Evolutionary conservation across 2,329 filamentous ascomycete species (phyloP).

Genomic region (Fusarium gaditjirri): DNA sequence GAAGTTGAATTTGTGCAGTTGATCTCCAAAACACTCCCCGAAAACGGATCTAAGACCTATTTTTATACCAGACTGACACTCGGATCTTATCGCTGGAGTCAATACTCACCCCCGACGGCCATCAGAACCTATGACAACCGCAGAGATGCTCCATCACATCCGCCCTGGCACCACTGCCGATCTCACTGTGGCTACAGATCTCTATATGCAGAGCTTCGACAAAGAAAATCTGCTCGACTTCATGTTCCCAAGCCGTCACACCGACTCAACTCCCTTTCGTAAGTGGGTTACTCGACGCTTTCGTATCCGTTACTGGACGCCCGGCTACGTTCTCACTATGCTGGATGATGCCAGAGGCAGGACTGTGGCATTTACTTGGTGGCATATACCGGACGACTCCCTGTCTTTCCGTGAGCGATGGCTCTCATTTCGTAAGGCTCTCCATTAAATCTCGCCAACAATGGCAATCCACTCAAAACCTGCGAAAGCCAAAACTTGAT

Average conservation of each 20-base stretch:
- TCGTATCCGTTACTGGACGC: conserved; percentile 48
- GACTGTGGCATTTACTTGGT: conserved; percentile 49
- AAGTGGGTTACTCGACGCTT: conserved; percentile 45
- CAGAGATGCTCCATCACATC: conserved; percentile 38
- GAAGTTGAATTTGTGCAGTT: not conserved
- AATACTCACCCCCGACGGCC: not conserved
- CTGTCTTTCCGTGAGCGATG: conserved; percentile 46
- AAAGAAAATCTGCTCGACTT: conserved; percentile 46
- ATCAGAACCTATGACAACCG: conserved; percentile 18
- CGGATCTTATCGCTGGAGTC: not conserved
- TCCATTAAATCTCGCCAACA: not conserved
- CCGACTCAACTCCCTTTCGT: conserved; percentile 33
- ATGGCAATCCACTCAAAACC: not conserved
- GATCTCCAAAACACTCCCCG: not conserved
- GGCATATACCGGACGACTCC: conserved; percentile 45
- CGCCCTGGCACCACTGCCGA: conserved; percentile 49
- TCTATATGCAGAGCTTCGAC: conserved; percentile 48
- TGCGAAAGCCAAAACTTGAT: not conserved
- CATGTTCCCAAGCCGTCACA: conserved; percentile 46
- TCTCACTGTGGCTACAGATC: conserved; percentile 34
- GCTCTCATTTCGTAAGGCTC: conserved; percentile 47
- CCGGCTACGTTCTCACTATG: conserved; percentile 47
- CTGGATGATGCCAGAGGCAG: conserved; percentile 32
- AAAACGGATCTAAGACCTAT: not conserved
- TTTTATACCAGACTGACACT: not conserved